A percentile compares a stretch with the other conserved stretches of the same genome.
phyloP scores from a whole-genome alignment of 306 rosid species.

The Quercus cerris region DNA sequence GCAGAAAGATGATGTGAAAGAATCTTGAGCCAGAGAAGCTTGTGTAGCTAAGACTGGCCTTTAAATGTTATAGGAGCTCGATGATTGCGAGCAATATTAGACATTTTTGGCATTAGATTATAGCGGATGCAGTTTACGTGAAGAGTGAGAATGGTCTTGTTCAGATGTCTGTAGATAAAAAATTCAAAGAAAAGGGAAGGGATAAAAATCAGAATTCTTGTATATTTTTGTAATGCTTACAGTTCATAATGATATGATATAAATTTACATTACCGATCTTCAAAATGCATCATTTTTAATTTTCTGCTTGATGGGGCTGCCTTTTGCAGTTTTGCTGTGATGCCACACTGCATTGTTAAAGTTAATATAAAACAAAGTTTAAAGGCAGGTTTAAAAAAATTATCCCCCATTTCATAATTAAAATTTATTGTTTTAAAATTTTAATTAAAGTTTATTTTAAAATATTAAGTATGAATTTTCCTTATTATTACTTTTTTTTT shows the following conservation, averaged over 20 bases:
- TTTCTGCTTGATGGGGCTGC: not conserved
- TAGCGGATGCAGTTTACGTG: constrained; percentile 47
- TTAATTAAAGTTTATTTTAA: no score
- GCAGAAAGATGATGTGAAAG: constrained; percentile 21
- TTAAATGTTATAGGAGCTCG: constrained; percentile 32
- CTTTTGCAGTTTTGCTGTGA: no score
- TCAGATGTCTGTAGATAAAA: constrained; percentile 36
- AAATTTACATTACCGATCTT: not conserved
- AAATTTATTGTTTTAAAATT: no score
- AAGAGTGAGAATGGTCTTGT: constrained; percentile 47
- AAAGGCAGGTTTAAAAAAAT: no score
- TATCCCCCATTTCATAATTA: no score
- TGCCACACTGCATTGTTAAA: no score
- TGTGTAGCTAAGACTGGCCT: constrained; percentile 24
- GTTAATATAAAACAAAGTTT: not conserved
- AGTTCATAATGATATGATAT: constrained; percentile 28
- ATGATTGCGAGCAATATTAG: constrained; percentile 44
- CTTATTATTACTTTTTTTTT: no score
- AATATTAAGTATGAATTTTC: no score
- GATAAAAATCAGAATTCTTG: constrained; percentile 31
- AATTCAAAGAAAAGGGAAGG: constrained; percentile 21
- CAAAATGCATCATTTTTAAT: not conserved
- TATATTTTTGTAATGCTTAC: constrained; percentile 34
- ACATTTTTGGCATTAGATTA: constrained; percentile 63
- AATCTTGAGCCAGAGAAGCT: constrained; percentile 28